phyloP scores from a whole-genome alignment of 108 stramenopile species.

The Nitzschia sp. region DNA sequence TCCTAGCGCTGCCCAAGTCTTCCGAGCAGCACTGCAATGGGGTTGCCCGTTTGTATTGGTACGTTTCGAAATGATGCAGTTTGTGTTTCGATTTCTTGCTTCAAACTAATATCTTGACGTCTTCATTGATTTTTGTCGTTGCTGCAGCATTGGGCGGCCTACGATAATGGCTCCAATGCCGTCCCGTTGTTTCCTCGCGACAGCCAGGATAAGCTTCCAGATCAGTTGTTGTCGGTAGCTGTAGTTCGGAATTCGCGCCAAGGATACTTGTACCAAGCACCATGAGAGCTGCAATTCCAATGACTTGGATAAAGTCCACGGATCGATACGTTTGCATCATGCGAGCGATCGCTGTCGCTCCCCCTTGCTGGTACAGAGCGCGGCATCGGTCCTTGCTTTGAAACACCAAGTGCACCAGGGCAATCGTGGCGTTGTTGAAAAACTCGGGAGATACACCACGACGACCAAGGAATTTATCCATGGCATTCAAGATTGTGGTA shows the following conservation, averaged over 20 bases:
- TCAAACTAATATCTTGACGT: no score
- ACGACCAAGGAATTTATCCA: neutral
- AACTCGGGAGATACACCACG: neutral
- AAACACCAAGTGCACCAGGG: conserved; percentile 16
- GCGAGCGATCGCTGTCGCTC: neutral
- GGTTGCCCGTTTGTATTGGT: no score
- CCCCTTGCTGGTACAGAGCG: conserved; percentile 1
- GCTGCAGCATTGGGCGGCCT: no score
- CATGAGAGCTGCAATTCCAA: conserved; percentile 18
- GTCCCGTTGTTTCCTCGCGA: no score
- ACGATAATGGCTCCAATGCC: no score
- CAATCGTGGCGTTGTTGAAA: conserved; percentile 15
- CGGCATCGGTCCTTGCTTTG: neutral
- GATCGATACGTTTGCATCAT: conserved; percentile 24
- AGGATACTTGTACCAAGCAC: neutral
- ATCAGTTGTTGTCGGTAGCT: neutral
- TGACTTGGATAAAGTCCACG: conserved; percentile 19
- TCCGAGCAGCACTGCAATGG: no score
- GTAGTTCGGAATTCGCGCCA: neutral
- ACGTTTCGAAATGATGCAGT: no score
- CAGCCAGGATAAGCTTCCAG: no score
- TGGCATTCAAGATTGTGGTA: conserved; percentile 14
- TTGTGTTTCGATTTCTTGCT: no score
- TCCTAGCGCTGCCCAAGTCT: no score
- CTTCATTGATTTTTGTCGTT: no score